Conservation (phyloP, 331 rosid genomes). For the Telfairia occidentalis region DNA sequence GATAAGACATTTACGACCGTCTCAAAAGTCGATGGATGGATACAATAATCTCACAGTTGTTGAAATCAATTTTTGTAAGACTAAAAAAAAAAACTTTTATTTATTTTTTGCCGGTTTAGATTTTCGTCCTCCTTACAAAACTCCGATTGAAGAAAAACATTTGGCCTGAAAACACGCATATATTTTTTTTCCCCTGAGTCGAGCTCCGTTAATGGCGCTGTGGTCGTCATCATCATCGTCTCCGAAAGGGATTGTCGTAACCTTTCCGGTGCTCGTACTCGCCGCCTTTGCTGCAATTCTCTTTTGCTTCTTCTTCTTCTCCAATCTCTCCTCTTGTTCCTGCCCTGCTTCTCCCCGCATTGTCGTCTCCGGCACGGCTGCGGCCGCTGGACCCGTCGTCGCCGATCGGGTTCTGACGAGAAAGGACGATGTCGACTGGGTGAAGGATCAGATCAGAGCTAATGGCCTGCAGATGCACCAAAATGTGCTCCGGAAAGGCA, state of each 20-base stretch:
- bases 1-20: too few species aligned
- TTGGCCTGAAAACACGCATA: background rate
- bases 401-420: conserved; percentile 24
- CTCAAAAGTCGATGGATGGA: too few species aligned
- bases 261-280: conserved; percentile 50
- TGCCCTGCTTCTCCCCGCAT: conserved; percentile 31
- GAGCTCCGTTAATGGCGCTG: conserved; percentile 30
- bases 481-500: conserved; percentile 78
- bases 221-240: conserved; percentile 21
- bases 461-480: conserved; percentile 73
- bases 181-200: background rate
- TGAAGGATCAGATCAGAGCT: conserved; percentile 47
- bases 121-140: background rate
- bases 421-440: conserved; percentile 67
- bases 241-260: conserved; percentile 44
- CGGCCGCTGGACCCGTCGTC: background rate
- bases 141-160: background rate
- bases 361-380: background rate
- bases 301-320: conserved; percentile 44
- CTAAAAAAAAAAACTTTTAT: too few species aligned
- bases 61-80: too few species aligned
- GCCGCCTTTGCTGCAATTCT: conserved; percentile 32
- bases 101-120: background rate
- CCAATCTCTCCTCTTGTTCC: conserved; percentile 43
- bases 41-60: too few species aligned